Base-by-base conservation (phyloP, 176 grass and related monocot genomes). In the Triticum dicoccoides region DNA sequence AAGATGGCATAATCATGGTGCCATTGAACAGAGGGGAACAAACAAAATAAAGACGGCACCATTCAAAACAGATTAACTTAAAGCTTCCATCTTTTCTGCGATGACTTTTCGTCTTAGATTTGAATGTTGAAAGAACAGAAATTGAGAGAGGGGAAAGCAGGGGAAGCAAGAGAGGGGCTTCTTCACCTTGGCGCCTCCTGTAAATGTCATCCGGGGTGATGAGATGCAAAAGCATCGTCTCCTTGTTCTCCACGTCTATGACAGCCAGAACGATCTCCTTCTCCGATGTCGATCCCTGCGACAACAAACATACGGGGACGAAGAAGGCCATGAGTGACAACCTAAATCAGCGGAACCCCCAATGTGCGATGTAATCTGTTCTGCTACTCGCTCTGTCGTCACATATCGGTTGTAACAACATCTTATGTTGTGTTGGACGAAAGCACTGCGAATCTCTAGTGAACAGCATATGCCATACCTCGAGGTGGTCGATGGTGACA, bases 131-230 rank as follows among this genome's bases (percentile, higher is more conserved):
- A 2, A 7, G 15, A 18, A 54, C 5, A 54, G 51, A 52, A 17
- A 52, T 0, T 17, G 49, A 52, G 5, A 52, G 5, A 52, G 51
- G 51, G 51, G 5, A 54, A 54, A 54, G 15, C 51, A 54, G 51
- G 51, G 51, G 51, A 54, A 54, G 51, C 51, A 6, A 54, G 51
- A 54, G 14, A 18, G 20, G 45, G 56, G 1, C 51, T 45, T 65
- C 51, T 45, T 65, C 79, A 93, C 91, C 91, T 88, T 86, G 81
- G 49, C 83, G 58, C 72, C 83, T 90, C 83, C 88, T 80, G 82
- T 90, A 93, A 69, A 88, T 88, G 73, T 86, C 88, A 61, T 88
- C 86, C 66, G 88, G 54, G 35, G 78, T 88, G 67, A 90, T 88
- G 56, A 45, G 79, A 15, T 93, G 92, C 80, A 87, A 67, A 59